These are phyloP conservation scores for Amanita phalloides DNA, from an alignment of 768 basidiomycete genomes.

Conservation along the genomic window DNA sequence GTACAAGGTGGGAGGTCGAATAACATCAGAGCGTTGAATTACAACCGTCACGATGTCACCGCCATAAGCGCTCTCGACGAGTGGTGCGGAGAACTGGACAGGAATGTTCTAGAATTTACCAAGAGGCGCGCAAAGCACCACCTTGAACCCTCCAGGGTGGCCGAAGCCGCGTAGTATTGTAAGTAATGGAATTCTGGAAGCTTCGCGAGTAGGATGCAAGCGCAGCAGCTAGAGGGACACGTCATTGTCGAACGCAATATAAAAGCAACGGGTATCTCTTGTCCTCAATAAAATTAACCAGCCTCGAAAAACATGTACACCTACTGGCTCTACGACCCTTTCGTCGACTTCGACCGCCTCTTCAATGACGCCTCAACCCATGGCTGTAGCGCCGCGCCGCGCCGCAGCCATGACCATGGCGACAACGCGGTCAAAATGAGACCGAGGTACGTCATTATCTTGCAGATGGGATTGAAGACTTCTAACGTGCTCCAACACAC, in stretches of 20 bases:
- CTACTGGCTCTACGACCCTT: background rate
- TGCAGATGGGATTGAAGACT: background rate
- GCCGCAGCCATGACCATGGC: background rate
- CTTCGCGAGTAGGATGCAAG: background rate
- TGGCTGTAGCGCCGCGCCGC: too few species aligned
- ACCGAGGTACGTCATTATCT: background rate
- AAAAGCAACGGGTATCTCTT: background rate
- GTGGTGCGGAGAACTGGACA: too few species aligned
- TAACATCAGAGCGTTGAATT: too few species aligned
- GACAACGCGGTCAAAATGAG: background rate
- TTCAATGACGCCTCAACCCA: conserved; percentile 11
- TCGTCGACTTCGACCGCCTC: background rate
- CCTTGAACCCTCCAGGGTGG: background rate
- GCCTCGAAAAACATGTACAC: background rate
- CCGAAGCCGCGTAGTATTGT: background rate
- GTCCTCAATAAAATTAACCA: background rate
- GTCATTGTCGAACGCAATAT: background rate
- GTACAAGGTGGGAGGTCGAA: too few species aligned
- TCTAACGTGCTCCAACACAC: background rate
- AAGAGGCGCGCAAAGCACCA: too few species aligned
- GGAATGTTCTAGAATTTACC: too few species aligned
- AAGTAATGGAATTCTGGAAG: background rate
- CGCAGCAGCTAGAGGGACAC: background rate
- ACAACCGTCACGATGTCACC: too few species aligned
- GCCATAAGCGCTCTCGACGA: too few species aligned